Evolutionary conservation across 73 alveolate species (phyloP), one percentile per base, ranked within the genome.

Genomic region (Uronychia binucleata): DNA sequence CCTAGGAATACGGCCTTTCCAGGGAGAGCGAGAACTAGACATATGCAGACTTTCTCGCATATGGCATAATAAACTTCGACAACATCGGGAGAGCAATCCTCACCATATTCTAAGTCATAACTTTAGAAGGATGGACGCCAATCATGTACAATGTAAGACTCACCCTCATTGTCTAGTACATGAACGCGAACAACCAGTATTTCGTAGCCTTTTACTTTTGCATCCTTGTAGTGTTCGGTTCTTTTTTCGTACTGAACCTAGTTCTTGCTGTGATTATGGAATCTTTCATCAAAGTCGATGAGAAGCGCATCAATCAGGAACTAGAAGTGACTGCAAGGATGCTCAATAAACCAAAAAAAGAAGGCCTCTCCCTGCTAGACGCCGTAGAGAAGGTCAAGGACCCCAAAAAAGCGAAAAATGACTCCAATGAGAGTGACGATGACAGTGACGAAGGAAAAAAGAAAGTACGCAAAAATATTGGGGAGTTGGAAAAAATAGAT

Each of bases 111-210:
- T 31, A 31, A 32, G 75, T 34, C 57, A 74, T 83, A 0, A 74
- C 86, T 25, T 19, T 83, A 0, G 84, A 74, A 46, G 90, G 90
- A n/a, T 83, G 90, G 86, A n/a, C 84, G 26, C 74, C 75, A 26
- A 46, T 83, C 78, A 83, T 83, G 90, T 31, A 31, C 34, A n/a
- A 27, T 19, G 84, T 29, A 8, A 14, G 90, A 25, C 0, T 1
- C 31, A 34, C 83, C 25, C 5, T 46, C 5, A 59, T 19, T 82
- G 5, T 46, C 79, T 67, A 67, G 75, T 8, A 28, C 67, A 77
- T 30, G 0, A 33, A 30, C 35, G 31, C 74, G 0, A 83, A 83
- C 78, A 79, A 83, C 32, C 31, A 31, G n/a, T 83, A 26, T 57
- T 83, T 28, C 77, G 46, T 30, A 1, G 5, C 78, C 11, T 58